Conservation (phyloP, 495 filamentous ascomycete species). For the Talaromyces trachyspermus region DNA sequence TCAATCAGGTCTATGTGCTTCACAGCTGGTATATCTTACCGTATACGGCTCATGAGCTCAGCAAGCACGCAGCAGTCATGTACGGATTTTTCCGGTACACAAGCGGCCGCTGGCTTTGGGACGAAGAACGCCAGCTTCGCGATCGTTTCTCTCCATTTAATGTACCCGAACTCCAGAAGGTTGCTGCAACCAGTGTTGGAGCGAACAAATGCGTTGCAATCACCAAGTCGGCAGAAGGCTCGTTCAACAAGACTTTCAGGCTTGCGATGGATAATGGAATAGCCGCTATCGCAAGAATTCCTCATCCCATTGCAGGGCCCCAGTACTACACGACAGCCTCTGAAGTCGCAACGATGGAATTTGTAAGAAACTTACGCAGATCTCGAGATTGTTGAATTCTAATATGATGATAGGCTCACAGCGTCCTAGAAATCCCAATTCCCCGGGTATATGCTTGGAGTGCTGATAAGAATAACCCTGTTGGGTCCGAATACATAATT, state of each 20-base stretch:
- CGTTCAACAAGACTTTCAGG: constrained; percentile 33
- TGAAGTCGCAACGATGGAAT: constrained; percentile 36
- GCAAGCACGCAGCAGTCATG: no score
- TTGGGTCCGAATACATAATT: no score
- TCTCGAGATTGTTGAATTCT: no score
- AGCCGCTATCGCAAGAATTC: constrained; percentile 28
- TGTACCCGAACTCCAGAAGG: constrained; percentile 17
- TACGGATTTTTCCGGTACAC: constrained; percentile 22
- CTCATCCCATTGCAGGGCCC: constrained; percentile 24
- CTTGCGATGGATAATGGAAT: constrained; percentile 26
- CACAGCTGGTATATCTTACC: no score
- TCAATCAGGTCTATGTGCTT: no score
- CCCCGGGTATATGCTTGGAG: no score
- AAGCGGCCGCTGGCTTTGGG: constrained; percentile 24
- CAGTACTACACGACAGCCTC: constrained; percentile 23
- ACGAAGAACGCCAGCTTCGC: constrained; percentile 20
- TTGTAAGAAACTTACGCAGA: constrained; percentile 27
- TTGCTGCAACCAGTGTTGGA: constrained; percentile 12
- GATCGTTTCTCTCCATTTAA: constrained; percentile 20
- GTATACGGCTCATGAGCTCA: no score
- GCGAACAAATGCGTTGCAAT: constrained; percentile 18
- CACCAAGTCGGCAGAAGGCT: constrained; percentile 28
- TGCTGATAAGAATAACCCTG: no score
- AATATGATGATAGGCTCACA: no score
- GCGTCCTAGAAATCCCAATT: no score